These are phyloP conservation scores for Pseudocercospora fijiensis DNA, from an alignment of 2,329 filamentous ascomycete species.

Conservation along the genomic window DNA sequence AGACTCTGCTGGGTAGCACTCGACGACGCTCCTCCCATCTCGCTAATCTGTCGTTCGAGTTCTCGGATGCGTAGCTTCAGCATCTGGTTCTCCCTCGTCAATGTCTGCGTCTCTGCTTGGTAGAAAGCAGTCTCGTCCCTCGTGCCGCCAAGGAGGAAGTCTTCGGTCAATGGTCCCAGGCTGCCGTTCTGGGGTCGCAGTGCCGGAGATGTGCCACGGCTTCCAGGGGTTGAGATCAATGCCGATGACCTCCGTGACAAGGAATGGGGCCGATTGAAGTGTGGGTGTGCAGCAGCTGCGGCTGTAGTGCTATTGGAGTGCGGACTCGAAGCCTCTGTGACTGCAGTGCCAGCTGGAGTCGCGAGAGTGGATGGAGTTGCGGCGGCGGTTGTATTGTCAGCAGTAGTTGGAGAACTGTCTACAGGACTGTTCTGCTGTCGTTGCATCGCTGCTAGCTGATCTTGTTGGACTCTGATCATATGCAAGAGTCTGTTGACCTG, in stretches of 20 bases:
- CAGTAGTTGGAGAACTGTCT: conserved; percentile 23
- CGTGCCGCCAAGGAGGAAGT: conserved; percentile 60
- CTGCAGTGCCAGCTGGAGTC: conserved; percentile 45
- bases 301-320: conserved; percentile 22
- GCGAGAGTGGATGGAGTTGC: conserved; percentile 40
- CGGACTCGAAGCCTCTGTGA: conserved; percentile 38
- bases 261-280: conserved; percentile 36
- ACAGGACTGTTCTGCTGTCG: conserved; percentile 48
- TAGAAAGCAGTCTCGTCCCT: conserved; percentile 76
- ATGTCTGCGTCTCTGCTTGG: conserved; percentile 75
- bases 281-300: conserved; percentile 22
- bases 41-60: conserved; percentile 41
- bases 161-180: conserved; percentile 47
- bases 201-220: conserved; percentile 45
- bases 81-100: conserved; percentile 81
- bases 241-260: conserved; percentile 49
- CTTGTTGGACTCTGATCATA: conserved; percentile 74
- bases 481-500: conserved; percentile 76
- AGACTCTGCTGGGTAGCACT: conserved; percentile 12
- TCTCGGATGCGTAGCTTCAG: conserved; percentile 71
- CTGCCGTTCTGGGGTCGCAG: conserved; percentile 57
- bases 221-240: conserved; percentile 33
- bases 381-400: conserved; percentile 25
- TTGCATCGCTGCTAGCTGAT: conserved; percentile 61
- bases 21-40: conserved; percentile 5